Evolutionary conservation across 306 rosid genomes (phyloP).

Genomic region (Sechiopsis laciniata): DNA sequence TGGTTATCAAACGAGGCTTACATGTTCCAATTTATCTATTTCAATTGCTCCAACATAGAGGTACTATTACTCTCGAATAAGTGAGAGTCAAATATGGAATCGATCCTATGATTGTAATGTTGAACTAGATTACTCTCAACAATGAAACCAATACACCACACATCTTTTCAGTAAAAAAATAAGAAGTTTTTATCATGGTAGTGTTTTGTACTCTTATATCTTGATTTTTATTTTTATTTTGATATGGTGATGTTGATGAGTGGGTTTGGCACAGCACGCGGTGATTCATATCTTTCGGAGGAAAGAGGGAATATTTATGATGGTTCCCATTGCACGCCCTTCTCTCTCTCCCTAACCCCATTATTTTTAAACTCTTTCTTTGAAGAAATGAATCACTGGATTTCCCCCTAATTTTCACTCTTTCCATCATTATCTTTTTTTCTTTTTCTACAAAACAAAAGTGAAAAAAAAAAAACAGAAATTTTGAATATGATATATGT

Average conservation of each 20-base stretch:
- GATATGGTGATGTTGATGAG: conserved; percentile 52
- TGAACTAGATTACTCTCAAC: too few species aligned
- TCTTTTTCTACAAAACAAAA: conserved; percentile 21
- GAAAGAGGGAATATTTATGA: conserved; percentile 71
- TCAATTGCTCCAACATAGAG: too few species aligned
- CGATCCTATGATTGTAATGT: too few species aligned
- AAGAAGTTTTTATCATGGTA: neutral
- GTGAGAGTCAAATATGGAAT: too few species aligned
- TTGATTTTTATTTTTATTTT: conserved; percentile 10
- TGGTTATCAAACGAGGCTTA: too few species aligned
- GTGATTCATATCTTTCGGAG: conserved; percentile 39
- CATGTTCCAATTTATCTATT: too few species aligned
- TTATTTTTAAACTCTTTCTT: conserved; percentile 45
- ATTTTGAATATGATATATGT: neutral
- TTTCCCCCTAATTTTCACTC: conserved; percentile 57
- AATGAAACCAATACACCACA: too few species aligned
- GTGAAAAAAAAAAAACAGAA: neutral
- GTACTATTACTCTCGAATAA: too few species aligned
- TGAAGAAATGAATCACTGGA: conserved; percentile 36
- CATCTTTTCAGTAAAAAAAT: too few species aligned
- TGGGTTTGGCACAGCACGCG: conserved; percentile 38
- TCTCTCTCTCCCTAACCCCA: conserved; percentile 30
- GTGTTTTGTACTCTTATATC: neutral
- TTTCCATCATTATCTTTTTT: conserved; percentile 53
- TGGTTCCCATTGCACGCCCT: conserved; percentile 65